Base-by-base conservation (phyloP, 2,329 filamentous ascomycete species). In the Diaporthe amygdali region DNA sequence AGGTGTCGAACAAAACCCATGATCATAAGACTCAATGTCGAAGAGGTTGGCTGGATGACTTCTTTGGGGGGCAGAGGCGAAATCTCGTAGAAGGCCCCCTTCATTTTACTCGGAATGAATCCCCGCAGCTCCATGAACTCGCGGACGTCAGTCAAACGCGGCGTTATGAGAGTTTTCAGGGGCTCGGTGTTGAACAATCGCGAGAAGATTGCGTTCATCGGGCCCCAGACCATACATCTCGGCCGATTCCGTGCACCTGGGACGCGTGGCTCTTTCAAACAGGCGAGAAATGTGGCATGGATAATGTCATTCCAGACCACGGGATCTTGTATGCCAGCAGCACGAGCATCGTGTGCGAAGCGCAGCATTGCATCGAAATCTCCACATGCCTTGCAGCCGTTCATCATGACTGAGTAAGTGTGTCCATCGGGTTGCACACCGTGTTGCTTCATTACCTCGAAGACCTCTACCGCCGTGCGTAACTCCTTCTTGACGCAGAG, bases 351-450 rank as follows among this genome's bases (percentile, higher is more conserved):
- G 5, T 85, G 79, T 64, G 92, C 84, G 54, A 92, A 85, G 39
- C 84, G 82, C 52, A 85, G 82, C 34, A 94, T 84, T 32, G 86
- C 85, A 3, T 84, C 79, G 5, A 86, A 82, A 72, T 93, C 86
- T 30, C 84, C 80, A 25, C 84, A 84, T 5, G 79, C 78, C 75
- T 94, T 94, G 66, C 93, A 92, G 39, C 92, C 92, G 71, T 91
- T 88, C 51, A 97, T 86, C 41, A 97, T 83, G 34, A 90, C 90
- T 1, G 90, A 85, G 78, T 91, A 94, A 0, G 94, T 92, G 74
- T 90, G 87, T 0, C 82, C 81, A 78, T 97, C 91, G 0, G 93
- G 88, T 68, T 87, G 79, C 20, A 93, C 83, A 3, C 88, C 87
- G 74, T 89, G 86, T 17, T 85, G 81, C 64, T 87, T 81, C 78